A percentile compares a stretch with the other conserved stretches of the same genome.
Conservation (phyloP, 2,329 filamentous ascomycete genomes). For the Westerdykella aurantiaca region DNA sequence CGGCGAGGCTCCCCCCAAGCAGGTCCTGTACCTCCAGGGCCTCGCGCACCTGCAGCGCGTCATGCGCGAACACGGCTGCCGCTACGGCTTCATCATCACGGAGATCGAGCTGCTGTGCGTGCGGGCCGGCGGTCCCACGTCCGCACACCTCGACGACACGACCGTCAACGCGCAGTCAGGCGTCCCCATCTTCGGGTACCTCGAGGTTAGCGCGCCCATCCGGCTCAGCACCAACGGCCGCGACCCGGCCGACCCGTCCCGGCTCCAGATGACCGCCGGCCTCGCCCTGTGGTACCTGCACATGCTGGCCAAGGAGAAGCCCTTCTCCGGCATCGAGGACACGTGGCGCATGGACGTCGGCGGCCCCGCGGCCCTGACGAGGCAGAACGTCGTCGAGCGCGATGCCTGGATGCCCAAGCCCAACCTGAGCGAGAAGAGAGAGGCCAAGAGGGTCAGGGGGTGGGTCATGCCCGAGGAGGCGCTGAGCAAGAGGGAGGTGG, state of each 20-base stretch:
- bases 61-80: slow-evolving; percentile 89
- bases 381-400: slow-evolving; percentile 62
- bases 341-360: slow-evolving; percentile 67
- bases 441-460: slow-evolving; percentile 65
- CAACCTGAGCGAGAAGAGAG: slow-evolving; percentile 67
- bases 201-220: slow-evolving; percentile 64
- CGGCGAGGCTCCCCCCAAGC: slow-evolving; percentile 73
- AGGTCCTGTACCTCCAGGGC: slow-evolving; percentile 81
- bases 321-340: slow-evolving; percentile 51
- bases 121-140: slow-evolving; percentile 58
- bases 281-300: slow-evolving; percentile 74
- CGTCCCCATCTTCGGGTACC: slow-evolving; percentile 76
- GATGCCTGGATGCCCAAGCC: slow-evolving; percentile 71
- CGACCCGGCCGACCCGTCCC: slow-evolving; percentile 29
- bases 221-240: slow-evolving; percentile 43
- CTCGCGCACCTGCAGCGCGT: slow-evolving; percentile 80
- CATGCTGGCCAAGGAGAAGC: slow-evolving; percentile 60
- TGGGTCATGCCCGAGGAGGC: slow-evolving; percentile 74
- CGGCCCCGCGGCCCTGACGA: slow-evolving; percentile 65
- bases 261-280: slow-evolving; percentile 59
- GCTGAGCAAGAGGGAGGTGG: slow-evolving; percentile 61
- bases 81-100: slow-evolving; percentile 94
- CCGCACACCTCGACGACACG: slow-evolving; percentile 28
- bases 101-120: slow-evolving; percentile 93
- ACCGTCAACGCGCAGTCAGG: slow-evolving; percentile 44